Evolutionary conservation across 1,284 basidiomycete species (phyloP).

Genomic region (Anthracocystis walkeri): DNA sequence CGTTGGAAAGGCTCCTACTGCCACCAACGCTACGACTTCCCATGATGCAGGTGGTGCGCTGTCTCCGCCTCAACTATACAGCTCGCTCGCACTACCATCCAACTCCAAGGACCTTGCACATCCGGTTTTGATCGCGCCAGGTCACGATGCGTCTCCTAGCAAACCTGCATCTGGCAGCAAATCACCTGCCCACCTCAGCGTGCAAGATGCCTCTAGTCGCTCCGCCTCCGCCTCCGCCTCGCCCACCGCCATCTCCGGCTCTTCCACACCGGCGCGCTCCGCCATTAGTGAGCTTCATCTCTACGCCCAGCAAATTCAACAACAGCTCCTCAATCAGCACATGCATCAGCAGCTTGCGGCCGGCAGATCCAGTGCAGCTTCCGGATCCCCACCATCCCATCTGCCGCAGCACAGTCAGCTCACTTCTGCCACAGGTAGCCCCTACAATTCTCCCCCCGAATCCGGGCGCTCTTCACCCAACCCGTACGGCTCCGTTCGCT

Average conservation of each 20-base stretch:
- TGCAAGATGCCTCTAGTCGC: slow-evolving; percentile 14
- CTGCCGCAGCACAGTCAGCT: slow-evolving; percentile 7
- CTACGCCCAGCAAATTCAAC: slow-evolving; percentile 48
- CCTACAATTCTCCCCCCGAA: slow-evolving; percentile 41
- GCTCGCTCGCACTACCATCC: slow-evolving; percentile 32
- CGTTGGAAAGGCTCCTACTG: slow-evolving; percentile 4
- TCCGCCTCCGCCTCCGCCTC: slow-evolving; percentile 36
- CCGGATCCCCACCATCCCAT: slow-evolving; percentile 9
- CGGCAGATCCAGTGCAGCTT: not conserved
- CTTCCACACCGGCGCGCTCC: slow-evolving; percentile 34
- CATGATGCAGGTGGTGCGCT: not conserved
- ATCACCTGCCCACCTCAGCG: slow-evolving; percentile 25
- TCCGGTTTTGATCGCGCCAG: slow-evolving; percentile 25
- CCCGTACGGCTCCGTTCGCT: slow-evolving; percentile 20
- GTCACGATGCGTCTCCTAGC: slow-evolving; percentile 1
- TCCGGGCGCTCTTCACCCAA: slow-evolving; percentile 47
- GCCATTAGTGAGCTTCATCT: slow-evolving; percentile 39
- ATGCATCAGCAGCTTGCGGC: slow-evolving; percentile 31
- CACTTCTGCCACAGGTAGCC: slow-evolving; percentile 26
- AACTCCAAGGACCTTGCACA: slow-evolving; percentile 42
- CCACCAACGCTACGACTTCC: not conserved
- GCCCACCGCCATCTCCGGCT: slow-evolving; percentile 34
- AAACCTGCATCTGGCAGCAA: not conserved
- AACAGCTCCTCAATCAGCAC: slow-evolving; percentile 45
- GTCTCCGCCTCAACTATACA: slow-evolving; percentile 28